Evolutionary conservation across 345 rosid genomes (phyloP).

Genomic region (Aethionema arabicum): DNA sequence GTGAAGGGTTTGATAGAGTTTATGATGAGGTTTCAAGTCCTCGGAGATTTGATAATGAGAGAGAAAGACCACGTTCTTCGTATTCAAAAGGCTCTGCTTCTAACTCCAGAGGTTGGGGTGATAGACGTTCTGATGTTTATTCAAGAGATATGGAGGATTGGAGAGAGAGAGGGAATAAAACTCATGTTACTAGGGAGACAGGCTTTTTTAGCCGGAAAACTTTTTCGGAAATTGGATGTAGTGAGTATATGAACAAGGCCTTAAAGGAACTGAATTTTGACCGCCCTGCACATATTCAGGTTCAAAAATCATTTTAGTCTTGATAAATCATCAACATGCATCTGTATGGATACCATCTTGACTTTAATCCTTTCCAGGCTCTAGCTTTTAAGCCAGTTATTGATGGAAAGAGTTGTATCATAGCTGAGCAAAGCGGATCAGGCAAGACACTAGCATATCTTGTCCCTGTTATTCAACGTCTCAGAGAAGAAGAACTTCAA

Average conservation of each 20-base stretch:
- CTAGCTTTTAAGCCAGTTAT: constrained; percentile 72
- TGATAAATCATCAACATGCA: constrained; percentile 14
- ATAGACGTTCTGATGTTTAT: constrained; percentile 37
- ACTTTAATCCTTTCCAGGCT: constrained; percentile 47
- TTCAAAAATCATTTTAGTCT: constrained; percentile 24
- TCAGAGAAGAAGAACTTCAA: constrained; percentile 82
- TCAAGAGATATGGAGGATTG: constrained; percentile 35
- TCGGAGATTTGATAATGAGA: constrained; percentile 27
- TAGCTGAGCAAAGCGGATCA: constrained; percentile 99
- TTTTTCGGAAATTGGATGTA: constrained; percentile 74
- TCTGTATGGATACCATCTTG: constrained; percentile 7
- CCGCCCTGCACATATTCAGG: constrained; percentile 88
- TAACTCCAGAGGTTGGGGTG: constrained; percentile 43
- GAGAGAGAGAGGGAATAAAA: constrained; percentile 36
- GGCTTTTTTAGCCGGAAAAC: constrained; percentile 74
- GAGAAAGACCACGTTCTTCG: constrained; percentile 31
- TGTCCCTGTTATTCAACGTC: constrained; percentile 72
- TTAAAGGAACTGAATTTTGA: constrained; percentile 55
- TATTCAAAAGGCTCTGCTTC: constrained; percentile 40
- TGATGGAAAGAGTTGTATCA: constrained; percentile 75
- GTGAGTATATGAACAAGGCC: constrained; percentile 60
- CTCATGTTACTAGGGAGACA: constrained; percentile 29
- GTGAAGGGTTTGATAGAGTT: constrained; percentile 27
- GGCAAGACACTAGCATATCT: constrained; percentile 97
- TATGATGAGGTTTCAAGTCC: constrained; percentile 17